Percentiles rank a stretch among this genome's conserved stretches.
Evolutionary conservation across 2,329 filamentous ascomycete genomes (phyloP).

Genomic region (Colletotrichum sp.): DNA sequence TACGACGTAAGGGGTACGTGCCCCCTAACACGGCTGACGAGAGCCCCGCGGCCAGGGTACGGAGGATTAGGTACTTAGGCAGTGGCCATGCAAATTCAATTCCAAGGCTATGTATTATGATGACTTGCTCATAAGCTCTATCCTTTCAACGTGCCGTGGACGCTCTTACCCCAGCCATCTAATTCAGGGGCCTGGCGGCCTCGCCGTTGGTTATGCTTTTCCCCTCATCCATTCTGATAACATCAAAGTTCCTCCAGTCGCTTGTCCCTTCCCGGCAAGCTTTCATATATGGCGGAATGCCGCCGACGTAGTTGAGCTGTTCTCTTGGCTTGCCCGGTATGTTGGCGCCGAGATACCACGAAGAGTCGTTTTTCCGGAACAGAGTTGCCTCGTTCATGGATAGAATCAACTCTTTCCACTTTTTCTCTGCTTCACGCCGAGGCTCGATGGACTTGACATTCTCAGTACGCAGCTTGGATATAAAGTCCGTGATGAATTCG

Average conservation of each 20-base stretch:
- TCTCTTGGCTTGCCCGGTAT: conserved; percentile 27
- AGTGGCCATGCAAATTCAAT: not conserved
- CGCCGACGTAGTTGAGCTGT: conserved; percentile 23
- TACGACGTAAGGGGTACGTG: not conserved
- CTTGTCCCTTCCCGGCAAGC: conserved; percentile 13
- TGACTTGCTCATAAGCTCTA: not conserved
- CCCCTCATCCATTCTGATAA: not conserved
- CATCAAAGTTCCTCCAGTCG: conserved; percentile 2
- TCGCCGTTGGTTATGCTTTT: not conserved
- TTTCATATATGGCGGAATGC: conserved; percentile 15
- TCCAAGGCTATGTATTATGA: not conserved
- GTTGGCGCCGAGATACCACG: conserved; percentile 27
- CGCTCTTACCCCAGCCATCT: not conserved
- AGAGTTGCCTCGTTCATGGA: conserved; percentile 21
- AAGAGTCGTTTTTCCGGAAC: conserved; percentile 21
- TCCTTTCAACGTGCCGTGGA: not conserved
- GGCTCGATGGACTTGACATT: conserved; percentile 21
- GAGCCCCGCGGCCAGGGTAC: fast-evolving
- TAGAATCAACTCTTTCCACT: conserved; percentile 20
- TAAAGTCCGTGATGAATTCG: conserved; percentile 20
- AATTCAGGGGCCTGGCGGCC: not conserved
- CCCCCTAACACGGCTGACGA: not conserved
- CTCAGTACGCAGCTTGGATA: conserved; percentile 10
- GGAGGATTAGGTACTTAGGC: not conserved
- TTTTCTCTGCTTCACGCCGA: not conserved